phyloP scores from a whole-genome alignment of 75 land plant genomes.

The Pinus albicaulis region DNA sequence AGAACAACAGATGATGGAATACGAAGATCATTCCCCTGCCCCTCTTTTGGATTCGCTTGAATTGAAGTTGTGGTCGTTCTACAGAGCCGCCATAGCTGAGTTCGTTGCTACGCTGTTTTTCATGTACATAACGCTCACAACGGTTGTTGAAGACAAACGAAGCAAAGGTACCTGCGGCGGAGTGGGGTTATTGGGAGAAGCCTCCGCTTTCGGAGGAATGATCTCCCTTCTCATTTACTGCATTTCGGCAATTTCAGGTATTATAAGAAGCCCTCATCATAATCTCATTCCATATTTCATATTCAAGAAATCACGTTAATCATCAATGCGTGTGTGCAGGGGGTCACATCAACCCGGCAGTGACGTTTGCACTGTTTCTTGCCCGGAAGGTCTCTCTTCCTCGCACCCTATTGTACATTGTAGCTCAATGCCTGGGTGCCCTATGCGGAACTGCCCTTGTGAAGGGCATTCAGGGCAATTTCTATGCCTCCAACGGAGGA shows the following conservation, averaged over 20 bases:
- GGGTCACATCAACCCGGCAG: slow-evolving; percentile 51
- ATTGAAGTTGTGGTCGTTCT: slow-evolving; percentile 45
- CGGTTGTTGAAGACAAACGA: slow-evolving; percentile 37
- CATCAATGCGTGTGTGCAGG: slow-evolving; percentile 14
- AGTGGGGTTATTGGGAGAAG: slow-evolving; percentile 51
- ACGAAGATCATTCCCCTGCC: slow-evolving; percentile 53
- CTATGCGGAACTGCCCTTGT: slow-evolving; percentile 59
- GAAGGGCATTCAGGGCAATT: slow-evolving; percentile 33
- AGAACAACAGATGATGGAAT: slow-evolving; percentile 24
- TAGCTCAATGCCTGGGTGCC: slow-evolving; percentile 55
- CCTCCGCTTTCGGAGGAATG: slow-evolving; percentile 64
- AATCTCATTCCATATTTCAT: too few species aligned
- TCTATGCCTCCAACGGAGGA: slow-evolving; percentile 39
- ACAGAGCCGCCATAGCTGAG: slow-evolving; percentile 56
- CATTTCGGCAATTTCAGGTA: slow-evolving; percentile 62
- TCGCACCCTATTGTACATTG: slow-evolving; percentile 44
- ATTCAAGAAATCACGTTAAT: background rate
- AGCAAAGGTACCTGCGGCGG: slow-evolving; percentile 27
- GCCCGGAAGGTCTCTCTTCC: slow-evolving; percentile 60
- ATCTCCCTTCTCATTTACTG: slow-evolving; percentile 59
- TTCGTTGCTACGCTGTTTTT: slow-evolving; percentile 60
- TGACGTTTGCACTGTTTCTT: slow-evolving; percentile 51
- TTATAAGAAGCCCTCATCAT: background rate
- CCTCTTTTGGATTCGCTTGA: slow-evolving; percentile 34
- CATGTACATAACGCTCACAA: slow-evolving; percentile 47